A percentile compares a stretch with the other conserved stretches of the same genome.
phyloP scores from a whole-genome alignment of 2,329 filamentous ascomycete genomes.

The Fusarium citri region DNA sequence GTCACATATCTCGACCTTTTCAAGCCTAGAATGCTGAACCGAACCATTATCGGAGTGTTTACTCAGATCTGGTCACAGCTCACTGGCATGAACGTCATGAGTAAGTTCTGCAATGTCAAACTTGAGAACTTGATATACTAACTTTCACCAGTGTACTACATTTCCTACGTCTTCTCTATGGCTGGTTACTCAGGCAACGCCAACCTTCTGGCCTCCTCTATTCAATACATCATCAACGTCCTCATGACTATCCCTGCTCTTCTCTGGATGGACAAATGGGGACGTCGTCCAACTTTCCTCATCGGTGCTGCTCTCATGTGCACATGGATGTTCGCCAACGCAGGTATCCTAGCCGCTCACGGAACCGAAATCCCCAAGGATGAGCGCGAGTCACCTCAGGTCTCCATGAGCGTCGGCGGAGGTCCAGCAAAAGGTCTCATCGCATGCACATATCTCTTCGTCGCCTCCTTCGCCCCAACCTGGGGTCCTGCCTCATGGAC shows the following conservation, averaged over 20 bases:
- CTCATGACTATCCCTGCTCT: conserved; percentile 81
- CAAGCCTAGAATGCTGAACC: conserved; percentile 71
- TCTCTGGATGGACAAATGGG: conserved; percentile 80
- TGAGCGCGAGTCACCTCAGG: conserved; percentile 58
- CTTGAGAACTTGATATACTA: background rate
- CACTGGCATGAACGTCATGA: conserved; percentile 68
- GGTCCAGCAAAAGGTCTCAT: conserved; percentile 71
- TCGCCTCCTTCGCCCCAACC: conserved; percentile 61
- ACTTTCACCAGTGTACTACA: conserved; percentile 67
- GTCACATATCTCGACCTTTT: conserved; percentile 79
- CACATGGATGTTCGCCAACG: conserved; percentile 67
- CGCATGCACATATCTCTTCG: conserved; percentile 73
- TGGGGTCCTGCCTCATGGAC: conserved; percentile 63
- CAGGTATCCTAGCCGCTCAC: conserved; percentile 61
- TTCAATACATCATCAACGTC: conserved; percentile 80
- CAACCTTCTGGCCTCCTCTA: conserved; percentile 65
- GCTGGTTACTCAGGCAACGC: conserved; percentile 58
- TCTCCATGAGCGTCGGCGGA: conserved; percentile 61
- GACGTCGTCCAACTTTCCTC: conserved; percentile 76
- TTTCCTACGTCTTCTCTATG: conserved; percentile 58
- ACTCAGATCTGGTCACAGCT: conserved; percentile 69
- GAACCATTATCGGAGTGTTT: conserved; percentile 63
- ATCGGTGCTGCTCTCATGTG: conserved; percentile 75
- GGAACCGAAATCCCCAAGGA: conserved; percentile 56
- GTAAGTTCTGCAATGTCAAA: conserved; percentile 50